A percentile compares a stretch with the other conserved stretches of the same genome.
phyloP scores from a whole-genome alignment of 2,329 filamentous ascomycete genomes.

The Claviceps sp. region DNA sequence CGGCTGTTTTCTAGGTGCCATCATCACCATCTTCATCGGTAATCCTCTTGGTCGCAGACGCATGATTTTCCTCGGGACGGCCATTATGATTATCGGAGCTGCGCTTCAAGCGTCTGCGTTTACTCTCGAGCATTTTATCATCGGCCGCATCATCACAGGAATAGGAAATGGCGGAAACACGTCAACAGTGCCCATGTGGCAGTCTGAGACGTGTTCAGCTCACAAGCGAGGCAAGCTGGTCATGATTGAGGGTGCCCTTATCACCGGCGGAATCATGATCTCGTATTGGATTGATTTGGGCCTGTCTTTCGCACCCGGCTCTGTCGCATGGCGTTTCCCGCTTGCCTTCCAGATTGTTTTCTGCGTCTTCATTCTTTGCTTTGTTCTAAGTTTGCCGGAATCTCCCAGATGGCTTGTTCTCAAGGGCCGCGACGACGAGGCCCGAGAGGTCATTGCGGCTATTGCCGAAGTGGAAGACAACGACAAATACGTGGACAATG shows the following conservation, averaged over 20 bases:
- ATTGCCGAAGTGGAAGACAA: conserved; percentile 41
- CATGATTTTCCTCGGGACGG: conserved; percentile 46
- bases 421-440: conserved; percentile 33
- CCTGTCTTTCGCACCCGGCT: conserved; percentile 33
- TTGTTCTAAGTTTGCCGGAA: conserved; percentile 41
- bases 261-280: conserved; percentile 42
- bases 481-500: conserved; percentile 43
- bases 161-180: conserved; percentile 44
- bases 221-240: conserved; percentile 47
- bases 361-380: conserved; percentile 40
- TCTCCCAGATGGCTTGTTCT: conserved; percentile 35
- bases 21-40: conserved; percentile 53
- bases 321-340: conserved; percentile 43
- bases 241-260: conserved; percentile 46
- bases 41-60: conserved; percentile 46
- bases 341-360: conserved; percentile 42
- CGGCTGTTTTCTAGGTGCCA: conserved; percentile 50
- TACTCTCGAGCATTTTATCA: conserved; percentile 39
- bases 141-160: conserved; percentile 45
- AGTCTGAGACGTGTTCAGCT: conserved; percentile 43
- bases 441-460: conserved; percentile 31
- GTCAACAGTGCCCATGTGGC: conserved; percentile 46
- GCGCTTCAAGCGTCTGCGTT: conserved; percentile 45
- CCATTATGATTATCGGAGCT: conserved; percentile 45
- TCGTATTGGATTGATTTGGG: conserved; percentile 50